phyloP scores from a whole-genome alignment of 495 filamentous ascomycete species.

The Elaphomyces granulatus region DNA sequence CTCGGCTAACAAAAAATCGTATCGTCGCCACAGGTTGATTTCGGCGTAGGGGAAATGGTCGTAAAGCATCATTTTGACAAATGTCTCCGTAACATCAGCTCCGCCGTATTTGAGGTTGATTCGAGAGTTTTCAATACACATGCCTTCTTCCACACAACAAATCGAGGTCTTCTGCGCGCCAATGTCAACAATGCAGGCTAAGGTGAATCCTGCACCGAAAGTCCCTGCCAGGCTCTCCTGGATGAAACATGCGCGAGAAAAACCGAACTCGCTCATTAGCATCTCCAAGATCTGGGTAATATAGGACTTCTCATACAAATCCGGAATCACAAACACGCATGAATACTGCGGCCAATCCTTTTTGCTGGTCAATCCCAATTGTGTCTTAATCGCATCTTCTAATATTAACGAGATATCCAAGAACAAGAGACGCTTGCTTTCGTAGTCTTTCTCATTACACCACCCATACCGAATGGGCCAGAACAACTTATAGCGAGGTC shows the following conservation, averaged over 20 bases:
- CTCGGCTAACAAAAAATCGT: constrained; percentile 87
- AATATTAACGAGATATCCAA: constrained; percentile 77
- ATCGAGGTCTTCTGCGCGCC: constrained; percentile 97
- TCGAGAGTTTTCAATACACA: constrained; percentile 82
- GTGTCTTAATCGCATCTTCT: constrained; percentile 68
- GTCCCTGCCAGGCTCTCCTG: constrained; percentile 91
- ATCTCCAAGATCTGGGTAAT: constrained; percentile 72
- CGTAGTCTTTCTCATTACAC: constrained; percentile 83
- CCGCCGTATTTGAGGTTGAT: constrained; percentile 93
- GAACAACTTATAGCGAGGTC: constrained; percentile 75
- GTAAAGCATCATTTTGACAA: constrained; percentile 93
- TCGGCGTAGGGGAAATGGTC: constrained; percentile 89
- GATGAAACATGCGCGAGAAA: constrained; percentile 78
- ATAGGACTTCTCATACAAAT: constrained; percentile 88
- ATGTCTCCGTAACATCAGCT: constrained; percentile 80
- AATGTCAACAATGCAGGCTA: constrained; percentile 87
- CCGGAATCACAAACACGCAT: constrained; percentile 88
- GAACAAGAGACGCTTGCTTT: constrained; percentile 56
- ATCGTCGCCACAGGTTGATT: constrained; percentile 77
- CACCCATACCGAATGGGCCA: constrained; percentile 82
- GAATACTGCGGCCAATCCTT: constrained; percentile 80
- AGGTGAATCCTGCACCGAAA: constrained; percentile 90
- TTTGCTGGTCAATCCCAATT: constrained; percentile 62
- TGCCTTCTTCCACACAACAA: constrained; percentile 92
- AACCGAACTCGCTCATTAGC: constrained; percentile 74